Evolutionary conservation across 805 yeast genomes (phyloP), one percentile per base, ranked within the genome.

Genomic region (Torulaspora maleeae): DNA sequence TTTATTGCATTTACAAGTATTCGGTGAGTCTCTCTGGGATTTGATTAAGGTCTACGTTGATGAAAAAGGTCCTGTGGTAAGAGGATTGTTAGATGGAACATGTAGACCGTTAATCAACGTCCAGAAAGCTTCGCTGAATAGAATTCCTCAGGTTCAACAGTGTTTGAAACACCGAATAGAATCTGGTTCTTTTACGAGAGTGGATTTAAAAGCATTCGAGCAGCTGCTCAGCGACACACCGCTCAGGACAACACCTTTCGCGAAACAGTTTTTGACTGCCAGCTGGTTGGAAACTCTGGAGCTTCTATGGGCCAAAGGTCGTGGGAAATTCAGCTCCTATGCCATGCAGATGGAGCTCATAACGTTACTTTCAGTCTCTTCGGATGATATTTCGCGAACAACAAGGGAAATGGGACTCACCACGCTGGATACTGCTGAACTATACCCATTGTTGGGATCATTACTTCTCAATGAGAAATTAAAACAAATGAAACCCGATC

Each of bases 21-120:
- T 71, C 16, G 84, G 85, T 3, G 81, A 75, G 37, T 64, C 79
- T 1, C 59, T 79, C 0, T 85, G 95, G 95, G 69, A 82, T 51
- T 75, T 85, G 47, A 71, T 78, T 9, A 72, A 69, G 43, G 68
- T 82, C 1, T 85, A 81, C 58, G 72, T 73, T 2, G 64, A 66
- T 10, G 66, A 65, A 9, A 72, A 79, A 47, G 56, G 72, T 0
- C 56, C 66, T 1, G 47, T 66, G 1, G 79, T 83, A 0, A 68
- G 85, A 39, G 68, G 72, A 0, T 59, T 85, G 19, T 67, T 83
- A 5, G 77, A 74, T 48, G 88, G 89, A 0, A 60, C 77, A 0
- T 35, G 55, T 41, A 55, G 48, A 48, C 71, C 59, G 30, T 48
- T 48, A 41, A 56, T 51, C 12, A 64, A 61, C 36, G 51, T 64